phyloP scores from a whole-genome alignment of 805 yeast genomes.

The Candida anglica region DNA sequence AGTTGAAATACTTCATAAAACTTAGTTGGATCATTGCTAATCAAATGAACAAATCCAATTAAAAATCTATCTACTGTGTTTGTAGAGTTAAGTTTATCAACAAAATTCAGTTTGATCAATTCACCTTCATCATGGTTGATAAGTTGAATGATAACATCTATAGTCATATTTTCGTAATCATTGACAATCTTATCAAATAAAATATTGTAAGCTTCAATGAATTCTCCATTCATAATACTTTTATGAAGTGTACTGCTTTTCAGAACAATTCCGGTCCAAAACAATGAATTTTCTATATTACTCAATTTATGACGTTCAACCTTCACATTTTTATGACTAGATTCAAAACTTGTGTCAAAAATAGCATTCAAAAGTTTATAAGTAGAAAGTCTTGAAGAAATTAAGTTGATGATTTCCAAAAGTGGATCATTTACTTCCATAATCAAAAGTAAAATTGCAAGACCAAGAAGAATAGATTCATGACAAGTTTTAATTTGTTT shows the following conservation, averaged over 20 bases:
- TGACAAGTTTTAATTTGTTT: constrained; percentile 25
- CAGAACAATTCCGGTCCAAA: constrained; percentile 25
- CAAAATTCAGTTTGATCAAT: constrained; percentile 40
- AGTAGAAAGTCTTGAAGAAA: constrained; percentile 19
- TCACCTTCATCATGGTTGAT: constrained; percentile 28
- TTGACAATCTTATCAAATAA: constrained; percentile 14
- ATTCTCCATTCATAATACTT: constrained; percentile 13
- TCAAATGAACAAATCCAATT: constrained; percentile 30
- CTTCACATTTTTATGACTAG: neutral
- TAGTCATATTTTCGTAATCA: constrained; percentile 27
- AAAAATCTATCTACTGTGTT: constrained; percentile 24
- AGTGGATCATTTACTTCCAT: constrained; percentile 29
- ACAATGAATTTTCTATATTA: constrained; percentile 22
- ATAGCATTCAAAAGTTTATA: constrained; percentile 20
- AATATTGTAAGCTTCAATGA: constrained; percentile 24
- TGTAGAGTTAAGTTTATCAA: constrained; percentile 35
- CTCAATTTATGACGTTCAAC: constrained; percentile 11
- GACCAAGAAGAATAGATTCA: constrained; percentile 22
- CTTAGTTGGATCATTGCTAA: constrained; percentile 21
- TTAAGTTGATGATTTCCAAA: constrained; percentile 17
- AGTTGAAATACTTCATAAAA: constrained; percentile 19
- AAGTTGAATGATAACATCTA: constrained; percentile 28
- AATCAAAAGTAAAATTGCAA: constrained; percentile 26
- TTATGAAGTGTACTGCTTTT: constrained; percentile 13
- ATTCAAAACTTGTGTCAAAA: constrained; percentile 22